Evolutionary conservation across 345 rosid genomes (phyloP).

Genomic region (Ailanthus altissimus): DNA sequence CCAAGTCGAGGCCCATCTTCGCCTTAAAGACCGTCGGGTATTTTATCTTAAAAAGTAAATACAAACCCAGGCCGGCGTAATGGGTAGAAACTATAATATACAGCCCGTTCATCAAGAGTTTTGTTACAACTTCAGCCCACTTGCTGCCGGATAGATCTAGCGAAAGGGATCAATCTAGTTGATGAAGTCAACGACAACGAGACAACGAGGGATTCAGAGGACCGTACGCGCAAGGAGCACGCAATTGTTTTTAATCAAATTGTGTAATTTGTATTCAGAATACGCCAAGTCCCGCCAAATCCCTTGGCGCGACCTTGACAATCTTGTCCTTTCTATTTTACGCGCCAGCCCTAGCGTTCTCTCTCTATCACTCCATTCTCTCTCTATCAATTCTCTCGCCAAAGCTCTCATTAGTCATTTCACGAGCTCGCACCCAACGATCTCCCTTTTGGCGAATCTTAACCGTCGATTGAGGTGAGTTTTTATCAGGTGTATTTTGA

Average conservation of each 20-base stretch:
- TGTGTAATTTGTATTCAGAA: not conserved
- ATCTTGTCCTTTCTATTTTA: not conserved
- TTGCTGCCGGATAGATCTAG: not conserved
- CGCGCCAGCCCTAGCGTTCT: not conserved
- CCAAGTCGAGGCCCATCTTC: not conserved
- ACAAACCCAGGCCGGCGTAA: not conserved
- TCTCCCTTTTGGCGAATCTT: not conserved
- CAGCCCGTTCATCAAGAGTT: not conserved
- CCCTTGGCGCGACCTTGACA: constrained; percentile 16
- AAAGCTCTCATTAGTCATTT: not conserved
- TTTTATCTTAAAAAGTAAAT: not conserved
- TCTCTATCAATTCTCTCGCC: not conserved
- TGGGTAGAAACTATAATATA: not conserved
- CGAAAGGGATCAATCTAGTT: not conserved
- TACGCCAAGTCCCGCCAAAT: constrained; percentile 18
- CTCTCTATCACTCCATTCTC: no score
- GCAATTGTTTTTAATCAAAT: not conserved
- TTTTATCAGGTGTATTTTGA: not conserved
- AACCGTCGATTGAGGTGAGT: constrained; percentile 5
- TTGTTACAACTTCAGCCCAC: not conserved
- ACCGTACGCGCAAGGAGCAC: not conserved
- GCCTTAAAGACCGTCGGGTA: not conserved
- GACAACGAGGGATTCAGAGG: not conserved
- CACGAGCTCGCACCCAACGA: not conserved
- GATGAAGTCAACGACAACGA: not conserved